These are phyloP conservation scores for Blastomyces gilchristii DNA, from an alignment of 2,329 filamentous ascomycete genomes.

Conservation along the genomic window DNA sequence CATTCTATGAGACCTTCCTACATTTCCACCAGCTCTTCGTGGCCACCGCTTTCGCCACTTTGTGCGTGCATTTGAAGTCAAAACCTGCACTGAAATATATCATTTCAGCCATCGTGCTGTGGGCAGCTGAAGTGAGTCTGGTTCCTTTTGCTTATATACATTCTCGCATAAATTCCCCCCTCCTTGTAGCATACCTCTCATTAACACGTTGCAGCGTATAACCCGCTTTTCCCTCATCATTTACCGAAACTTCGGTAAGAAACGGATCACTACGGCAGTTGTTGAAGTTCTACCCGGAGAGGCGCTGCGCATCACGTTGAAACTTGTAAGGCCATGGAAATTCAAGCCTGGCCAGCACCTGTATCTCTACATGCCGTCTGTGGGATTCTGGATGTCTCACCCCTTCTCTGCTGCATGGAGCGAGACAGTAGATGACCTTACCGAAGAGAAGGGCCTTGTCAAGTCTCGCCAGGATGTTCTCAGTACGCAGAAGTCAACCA, in stretches of 20 bases:
- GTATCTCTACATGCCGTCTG: slow-evolving; percentile 58
- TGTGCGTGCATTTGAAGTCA: slow-evolving; percentile 67
- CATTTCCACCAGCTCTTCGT: slow-evolving; percentile 73
- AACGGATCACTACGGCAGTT: slow-evolving; percentile 52
- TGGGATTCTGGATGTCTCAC: slow-evolving; percentile 62
- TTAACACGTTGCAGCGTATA: slow-evolving; percentile 35
- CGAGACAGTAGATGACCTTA: slow-evolving; percentile 43
- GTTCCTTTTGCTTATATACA: background rate
- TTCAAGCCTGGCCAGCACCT: slow-evolving; percentile 63
- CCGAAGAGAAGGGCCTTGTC: slow-evolving; percentile 33
- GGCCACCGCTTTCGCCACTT: slow-evolving; percentile 54
- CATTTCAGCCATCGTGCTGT: slow-evolving; percentile 62
- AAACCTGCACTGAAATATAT: slow-evolving; percentile 66
- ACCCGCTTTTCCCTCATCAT: slow-evolving; percentile 53
- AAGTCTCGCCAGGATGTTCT: slow-evolving; percentile 44
- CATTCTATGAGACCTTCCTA: slow-evolving; percentile 95
- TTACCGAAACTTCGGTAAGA: slow-evolving; percentile 50
- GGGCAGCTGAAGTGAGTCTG: slow-evolving; percentile 52
- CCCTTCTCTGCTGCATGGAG: slow-evolving; percentile 73
- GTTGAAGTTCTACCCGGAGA: slow-evolving; percentile 62
- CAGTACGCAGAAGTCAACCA: slow-evolving; percentile 39
- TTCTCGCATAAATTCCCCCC: no score
- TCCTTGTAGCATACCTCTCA: slow-evolving; percentile 3
- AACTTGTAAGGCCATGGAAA: slow-evolving; percentile 55
- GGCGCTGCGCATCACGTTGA: slow-evolving; percentile 58